Base-by-base conservation (phyloP, 1,284 basidiomycete genomes). In the Pascua guehoae region DNA sequence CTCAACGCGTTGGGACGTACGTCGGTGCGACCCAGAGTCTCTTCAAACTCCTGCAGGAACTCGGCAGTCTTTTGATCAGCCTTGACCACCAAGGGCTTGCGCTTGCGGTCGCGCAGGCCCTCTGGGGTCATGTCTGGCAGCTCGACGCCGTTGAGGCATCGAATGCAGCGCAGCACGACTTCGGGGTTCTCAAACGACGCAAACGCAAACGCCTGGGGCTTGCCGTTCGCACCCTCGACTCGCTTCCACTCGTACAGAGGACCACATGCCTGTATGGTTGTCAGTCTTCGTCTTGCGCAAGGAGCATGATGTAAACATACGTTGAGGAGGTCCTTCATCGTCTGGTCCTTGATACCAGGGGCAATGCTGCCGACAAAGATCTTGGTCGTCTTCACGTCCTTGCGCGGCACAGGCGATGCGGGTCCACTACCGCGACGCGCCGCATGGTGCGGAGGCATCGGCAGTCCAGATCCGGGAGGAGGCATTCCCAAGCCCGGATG, bases 361-460 rank as follows among this genome's bases (percentile, higher is more conserved):
- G 92, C 90, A 74, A 97, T 98, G 62, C 89, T 89, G n/a, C 93
- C 93, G 17, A 97, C 87, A 68, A 96, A 98, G 12, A 95, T 81
- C 32, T 74, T 78, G 0, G 86, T 87, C 1, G 80, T 77, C 63
- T 79, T 73, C 60, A 78, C 74, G 12, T 74, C 74, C 49, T 58
- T 64, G n/a, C 24, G 24, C 7, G 24, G 24, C 7, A 32, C 24
- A 32, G 24, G 24, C 4, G 24, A 32, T 32, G 24, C 24, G 3
- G 24, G 24, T 32, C 24, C 24, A 32, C 24, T 32, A 7, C 24
- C 24, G 24, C 24, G 24, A 32, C 24, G 24, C 24, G 24, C 24
- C 24, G 24, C 24, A 32, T 51, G 49, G 32, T 51, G 49, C 8
- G 49, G 49, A 8, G 49, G 49, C 8, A 41, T 51, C 2, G 49